These are phyloP conservation scores for Acanthamoeba comandoni DNA, from an alignment of 208 protist genomes.

Conservation along the genomic window DNA sequence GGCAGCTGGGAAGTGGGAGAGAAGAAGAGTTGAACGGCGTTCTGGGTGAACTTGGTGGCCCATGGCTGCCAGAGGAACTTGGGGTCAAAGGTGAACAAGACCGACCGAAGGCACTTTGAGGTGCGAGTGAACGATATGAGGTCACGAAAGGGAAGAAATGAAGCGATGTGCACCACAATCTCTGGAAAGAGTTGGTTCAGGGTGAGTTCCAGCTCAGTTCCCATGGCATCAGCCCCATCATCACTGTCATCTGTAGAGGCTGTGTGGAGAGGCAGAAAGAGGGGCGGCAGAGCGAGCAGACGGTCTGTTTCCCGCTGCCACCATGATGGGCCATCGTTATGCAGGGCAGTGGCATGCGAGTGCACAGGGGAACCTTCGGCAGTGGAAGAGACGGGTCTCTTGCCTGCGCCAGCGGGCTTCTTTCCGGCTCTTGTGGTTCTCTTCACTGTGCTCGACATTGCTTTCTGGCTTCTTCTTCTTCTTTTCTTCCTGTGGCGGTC, in stretches of 20 bases:
- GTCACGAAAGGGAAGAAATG: not conserved
- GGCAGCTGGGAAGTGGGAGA: not conserved
- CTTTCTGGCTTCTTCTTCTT: too few species aligned
- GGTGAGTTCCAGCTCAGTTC: not conserved
- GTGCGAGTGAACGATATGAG: not conserved
- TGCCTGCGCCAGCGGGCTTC: too few species aligned
- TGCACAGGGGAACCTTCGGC: too few species aligned
- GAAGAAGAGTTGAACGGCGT: not conserved
- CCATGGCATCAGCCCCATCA: too few species aligned
- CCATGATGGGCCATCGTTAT: not conserved
- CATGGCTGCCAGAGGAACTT: not conserved
- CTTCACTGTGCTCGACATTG: too few species aligned
- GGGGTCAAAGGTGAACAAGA: not conserved
- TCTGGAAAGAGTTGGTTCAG: constrained; percentile 15
- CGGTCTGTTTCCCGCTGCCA: not conserved
- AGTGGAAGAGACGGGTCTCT: too few species aligned
- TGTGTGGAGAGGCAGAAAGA: not conserved
- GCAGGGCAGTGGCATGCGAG: too few species aligned
- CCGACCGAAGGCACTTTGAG: not conserved
- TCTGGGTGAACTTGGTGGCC: constrained; percentile 9
- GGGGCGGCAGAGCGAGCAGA: not conserved
- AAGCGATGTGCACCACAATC: constrained; percentile 5
- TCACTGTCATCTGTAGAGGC: not conserved
- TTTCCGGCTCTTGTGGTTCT: too few species aligned
- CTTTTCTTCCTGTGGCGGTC: too few species aligned